Percentiles rank a stretch among this genome's conserved stretches.
Conservation (phyloP, 805 yeast species). For the Yamadazyma philogaea region DNA sequence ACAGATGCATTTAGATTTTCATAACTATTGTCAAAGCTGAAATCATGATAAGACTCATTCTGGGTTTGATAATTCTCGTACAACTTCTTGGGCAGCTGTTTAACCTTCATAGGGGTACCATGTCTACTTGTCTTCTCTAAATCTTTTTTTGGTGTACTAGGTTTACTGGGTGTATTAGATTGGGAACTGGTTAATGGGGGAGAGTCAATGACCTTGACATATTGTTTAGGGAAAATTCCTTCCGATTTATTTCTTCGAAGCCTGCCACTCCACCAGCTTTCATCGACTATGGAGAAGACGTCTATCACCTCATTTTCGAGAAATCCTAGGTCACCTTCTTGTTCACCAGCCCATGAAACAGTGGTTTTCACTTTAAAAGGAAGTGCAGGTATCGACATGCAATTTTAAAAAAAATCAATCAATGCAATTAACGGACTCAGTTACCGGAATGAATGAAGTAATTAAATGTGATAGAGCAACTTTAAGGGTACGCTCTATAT, state of each 20-base stretch:
- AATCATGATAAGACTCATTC: constrained; percentile 13
- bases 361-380: constrained; percentile 79
- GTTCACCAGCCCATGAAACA: constrained; percentile 93
- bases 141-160: constrained; percentile 11
- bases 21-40: constrained; percentile 24
- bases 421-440: background rate
- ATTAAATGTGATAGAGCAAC: background rate
- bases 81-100: constrained; percentile 14
- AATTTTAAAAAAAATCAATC: background rate
- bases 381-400: constrained; percentile 33
- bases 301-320: constrained; percentile 91
- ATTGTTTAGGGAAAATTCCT: constrained; percentile 87
- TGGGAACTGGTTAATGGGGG: constrained; percentile 8
- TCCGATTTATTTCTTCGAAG: constrained; percentile 74
- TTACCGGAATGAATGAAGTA: background rate
- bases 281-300: constrained; percentile 76
- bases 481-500: background rate
- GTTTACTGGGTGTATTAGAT: constrained; percentile 16
- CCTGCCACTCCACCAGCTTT: constrained; percentile 89
- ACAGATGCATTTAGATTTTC: constrained; percentile 16
- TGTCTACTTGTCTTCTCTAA: constrained; percentile 1
- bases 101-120: constrained; percentile 15
- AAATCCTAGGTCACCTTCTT: constrained; percentile 86
- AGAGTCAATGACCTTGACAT: constrained; percentile 59
- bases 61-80: background rate